phyloP scores from a whole-genome alignment of 2,329 filamentous ascomycete species.

The Pezicula carpinea region DNA sequence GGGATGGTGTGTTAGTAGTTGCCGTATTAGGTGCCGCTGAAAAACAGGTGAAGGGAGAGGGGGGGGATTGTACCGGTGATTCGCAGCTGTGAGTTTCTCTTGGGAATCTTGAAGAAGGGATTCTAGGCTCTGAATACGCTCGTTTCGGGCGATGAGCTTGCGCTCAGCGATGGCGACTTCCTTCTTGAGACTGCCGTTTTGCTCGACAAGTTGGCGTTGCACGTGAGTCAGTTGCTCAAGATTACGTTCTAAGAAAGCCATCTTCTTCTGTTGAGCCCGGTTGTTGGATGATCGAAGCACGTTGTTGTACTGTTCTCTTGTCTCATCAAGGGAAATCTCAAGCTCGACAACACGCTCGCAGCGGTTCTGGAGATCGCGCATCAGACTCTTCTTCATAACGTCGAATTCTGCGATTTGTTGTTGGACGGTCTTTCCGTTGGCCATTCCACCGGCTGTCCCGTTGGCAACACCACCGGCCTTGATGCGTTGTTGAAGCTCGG shows the following conservation, averaged over 20 bases:
- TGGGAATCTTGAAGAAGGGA: conserved; percentile 91
- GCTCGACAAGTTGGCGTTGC: conserved; percentile 94
- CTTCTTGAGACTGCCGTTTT: conserved; percentile 96
- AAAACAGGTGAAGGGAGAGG: conserved; percentile 7
- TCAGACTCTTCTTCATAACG: conserved; percentile 99
- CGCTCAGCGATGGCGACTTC: conserved; percentile 98
- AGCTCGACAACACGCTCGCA: conserved; percentile 98
- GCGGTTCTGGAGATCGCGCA: conserved; percentile 97
- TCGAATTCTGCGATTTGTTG: conserved; percentile 99
- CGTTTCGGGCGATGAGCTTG: conserved; percentile 93
- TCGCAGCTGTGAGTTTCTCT: conserved; percentile 95
- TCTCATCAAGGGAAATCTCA: conserved; percentile 95
- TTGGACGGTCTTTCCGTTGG: conserved; percentile 86
- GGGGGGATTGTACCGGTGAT: conserved; percentile 73
- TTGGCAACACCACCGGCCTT: conserved; percentile 62
- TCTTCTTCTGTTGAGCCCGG: conserved; percentile 99
- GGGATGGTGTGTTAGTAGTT: conserved; percentile 11
- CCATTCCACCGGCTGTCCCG: conserved; percentile 48
- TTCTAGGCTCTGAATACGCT: conserved; percentile 93
- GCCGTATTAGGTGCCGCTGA: conserved; percentile 1
- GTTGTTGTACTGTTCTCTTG: conserved; percentile 98
- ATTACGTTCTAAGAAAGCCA: conserved; percentile 98
- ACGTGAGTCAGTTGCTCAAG: conserved; percentile 97
- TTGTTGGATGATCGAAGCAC: conserved; percentile 96
- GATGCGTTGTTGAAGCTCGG: conserved; percentile 70